phyloP scores from a whole-genome alignment of 257 asterid species.

The Primulina eburnea region DNA sequence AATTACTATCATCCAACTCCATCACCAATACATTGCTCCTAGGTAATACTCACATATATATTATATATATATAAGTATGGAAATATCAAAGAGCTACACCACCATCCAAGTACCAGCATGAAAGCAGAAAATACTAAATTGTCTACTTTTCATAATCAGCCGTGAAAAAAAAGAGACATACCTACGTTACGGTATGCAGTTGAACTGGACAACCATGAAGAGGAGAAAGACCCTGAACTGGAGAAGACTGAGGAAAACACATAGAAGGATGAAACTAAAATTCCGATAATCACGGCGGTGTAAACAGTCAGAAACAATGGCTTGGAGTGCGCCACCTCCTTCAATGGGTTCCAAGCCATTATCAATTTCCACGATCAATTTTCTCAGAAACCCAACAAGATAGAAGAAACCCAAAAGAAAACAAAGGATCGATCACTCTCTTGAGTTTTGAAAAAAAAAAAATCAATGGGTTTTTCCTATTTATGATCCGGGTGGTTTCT shows the following conservation, averaged over 20 bases:
- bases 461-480: not conserved
- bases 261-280: conserved; percentile 67
- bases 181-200: conserved; percentile 26
- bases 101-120: not conserved
- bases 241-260: conserved; percentile 84
- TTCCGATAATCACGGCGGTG: conserved; percentile 69
- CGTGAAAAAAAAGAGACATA: not conserved
- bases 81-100: not conserved
- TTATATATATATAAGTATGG: not conserved
- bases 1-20: not conserved
- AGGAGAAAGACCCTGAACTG: conserved; percentile 43
- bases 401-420: not conserved
- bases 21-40: not conserved
- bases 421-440: not conserved
- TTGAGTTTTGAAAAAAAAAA: too few relatives aligned
- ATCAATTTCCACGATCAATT: conserved; percentile 34
- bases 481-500: not conserved
- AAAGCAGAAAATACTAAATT: not conserved
- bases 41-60: not conserved
- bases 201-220: conserved; percentile 41
- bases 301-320: conserved; percentile 83
- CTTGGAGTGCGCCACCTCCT: conserved; percentile 76
- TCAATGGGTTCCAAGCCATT: conserved; percentile 53
- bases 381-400: not conserved
- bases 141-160: not conserved